Base-by-base conservation (phyloP, 345 rosid genomes). In the Moringa oleifera region DNA sequence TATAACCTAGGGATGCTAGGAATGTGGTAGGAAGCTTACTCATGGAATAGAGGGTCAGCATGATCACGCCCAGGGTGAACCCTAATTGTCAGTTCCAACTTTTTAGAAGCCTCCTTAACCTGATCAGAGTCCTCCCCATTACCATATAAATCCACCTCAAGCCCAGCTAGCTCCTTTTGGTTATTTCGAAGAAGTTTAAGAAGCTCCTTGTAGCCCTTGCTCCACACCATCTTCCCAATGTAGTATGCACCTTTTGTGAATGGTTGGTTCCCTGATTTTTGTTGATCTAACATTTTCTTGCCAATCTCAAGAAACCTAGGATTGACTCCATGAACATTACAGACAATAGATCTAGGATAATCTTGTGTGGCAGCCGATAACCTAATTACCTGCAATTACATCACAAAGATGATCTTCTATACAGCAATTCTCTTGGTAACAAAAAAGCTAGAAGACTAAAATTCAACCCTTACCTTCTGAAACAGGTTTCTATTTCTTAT, bases 201-300 rank as follows among this genome's bases (percentile, higher is more conserved):
- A 25, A 94, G 83, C 75, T 94, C 99, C 71, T 71, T 81, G 76
- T 89, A 94, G 70, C 99, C 97, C 84, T 94, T 94, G 82, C 79
- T 87, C 99, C 99, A 91, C 10, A 88, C 81, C 96, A 94, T 91
- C 80, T 94, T 94, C 52, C 96, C 97, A 65, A 94, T 94, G 74
- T 88, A 90, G 77, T 88, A 90, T 18, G 88, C 85, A n/a, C 83
- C 91, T 82, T 86, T 90, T 4, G 73, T 75, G 72, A 86, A 94
- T 20, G 91, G 77, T 59, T 68, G 76, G 31, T 65, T 66, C 61
- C 81, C 81, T 51, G 60, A 68, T 53, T 78, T 79, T 70, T 76
- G 91, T 61, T 73, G 75, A 73, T 88, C 84, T 60, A 74, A 65
- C 73, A 76, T 88, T 68, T 72, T 80, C 79, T 71, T 68, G 51